These are phyloP conservation scores for Biscogniauxia mediterranea DNA, from an alignment of 2,329 filamentous ascomycete species.

Conservation along the genomic window DNA sequence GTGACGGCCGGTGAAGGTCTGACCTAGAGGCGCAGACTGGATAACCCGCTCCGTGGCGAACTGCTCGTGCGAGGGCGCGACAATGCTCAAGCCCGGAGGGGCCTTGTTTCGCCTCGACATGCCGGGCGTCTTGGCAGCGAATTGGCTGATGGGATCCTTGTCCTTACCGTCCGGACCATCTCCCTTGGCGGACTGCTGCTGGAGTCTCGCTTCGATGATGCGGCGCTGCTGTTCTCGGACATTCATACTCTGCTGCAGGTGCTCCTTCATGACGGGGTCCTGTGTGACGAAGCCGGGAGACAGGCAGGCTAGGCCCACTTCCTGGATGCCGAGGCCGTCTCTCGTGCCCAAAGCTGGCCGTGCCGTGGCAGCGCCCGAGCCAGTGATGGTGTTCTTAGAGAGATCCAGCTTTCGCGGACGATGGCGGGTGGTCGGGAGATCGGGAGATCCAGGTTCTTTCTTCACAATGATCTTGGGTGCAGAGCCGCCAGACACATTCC, in stretches of 20 bases:
- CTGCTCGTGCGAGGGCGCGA: conserved; percentile 87
- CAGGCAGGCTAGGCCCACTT: conserved; percentile 89
- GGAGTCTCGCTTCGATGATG: conserved; percentile 88
- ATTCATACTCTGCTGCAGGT: conserved; percentile 88
- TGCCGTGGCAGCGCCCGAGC: conserved; percentile 55
- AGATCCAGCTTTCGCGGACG: conserved; percentile 77
- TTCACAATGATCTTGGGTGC: conserved; percentile 86
- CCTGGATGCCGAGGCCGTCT: conserved; percentile 79
- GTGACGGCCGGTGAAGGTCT: conserved; percentile 91
- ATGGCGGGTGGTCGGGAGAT: conserved; percentile 69
- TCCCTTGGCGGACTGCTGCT: conserved; percentile 81
- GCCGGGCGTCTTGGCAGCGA: conserved; percentile 68
- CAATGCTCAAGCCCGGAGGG: conserved; percentile 87
- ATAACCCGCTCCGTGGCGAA: conserved; percentile 95
- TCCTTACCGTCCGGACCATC: conserved; percentile 62
- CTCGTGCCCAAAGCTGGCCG: conserved; percentile 76
- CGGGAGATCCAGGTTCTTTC: conserved; percentile 90
- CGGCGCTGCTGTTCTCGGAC: conserved; percentile 91
- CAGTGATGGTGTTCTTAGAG: conserved; percentile 58
- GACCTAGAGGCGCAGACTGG: conserved; percentile 90
- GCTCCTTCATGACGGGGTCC: conserved; percentile 94
- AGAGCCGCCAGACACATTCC: conserved; percentile 48
- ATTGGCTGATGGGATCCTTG: conserved; percentile 43
- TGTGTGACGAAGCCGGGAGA: conserved; percentile 96
- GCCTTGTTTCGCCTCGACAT: conserved; percentile 72